These are phyloP conservation scores for Jatropha curcas DNA, from an alignment of 345 rosid genomes.

Conservation along the genomic window DNA sequence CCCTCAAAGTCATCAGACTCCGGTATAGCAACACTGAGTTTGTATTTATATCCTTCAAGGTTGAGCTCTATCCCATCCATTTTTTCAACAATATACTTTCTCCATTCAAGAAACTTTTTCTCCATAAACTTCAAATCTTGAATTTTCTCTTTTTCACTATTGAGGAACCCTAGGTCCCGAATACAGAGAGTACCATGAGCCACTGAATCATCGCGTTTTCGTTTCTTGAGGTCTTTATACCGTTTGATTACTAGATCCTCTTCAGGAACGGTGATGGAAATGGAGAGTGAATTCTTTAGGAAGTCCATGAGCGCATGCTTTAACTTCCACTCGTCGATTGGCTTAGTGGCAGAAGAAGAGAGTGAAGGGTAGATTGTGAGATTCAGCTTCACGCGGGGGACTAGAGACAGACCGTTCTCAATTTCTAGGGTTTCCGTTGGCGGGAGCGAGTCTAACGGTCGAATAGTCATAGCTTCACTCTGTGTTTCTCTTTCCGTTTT, in stretches of 20 bases:
- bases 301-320: slow-evolving; percentile 69
- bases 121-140: slow-evolving; percentile 47
- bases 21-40: slow-evolving; percentile 54
- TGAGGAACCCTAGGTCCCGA: slow-evolving; percentile 80
- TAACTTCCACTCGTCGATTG: slow-evolving; percentile 90
- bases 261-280: slow-evolving; percentile 54
- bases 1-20: slow-evolving; percentile 64
- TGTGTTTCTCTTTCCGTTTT: background rate
- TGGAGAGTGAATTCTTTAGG: slow-evolving; percentile 54
- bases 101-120: slow-evolving; percentile 86
- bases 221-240: slow-evolving; percentile 77
- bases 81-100: slow-evolving; percentile 56
- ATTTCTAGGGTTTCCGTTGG: slow-evolving; percentile 65
- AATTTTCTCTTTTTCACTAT: slow-evolving; percentile 35
- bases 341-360: slow-evolving; percentile 55
- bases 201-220: slow-evolving; percentile 83
- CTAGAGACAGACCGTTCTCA: slow-evolving; percentile 58
- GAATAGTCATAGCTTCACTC: slow-evolving; percentile 34
- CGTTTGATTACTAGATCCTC: slow-evolving; percentile 65
- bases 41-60: slow-evolving; percentile 76
- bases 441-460: slow-evolving; percentile 57
- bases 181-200: slow-evolving; percentile 67
- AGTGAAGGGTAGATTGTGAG: slow-evolving; percentile 59
- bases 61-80: slow-evolving; percentile 88
- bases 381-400: slow-evolving; percentile 68